These are phyloP conservation scores for Apiospora marii DNA, from an alignment of 2,329 filamentous ascomycete species.

Conservation along the genomic window DNA sequence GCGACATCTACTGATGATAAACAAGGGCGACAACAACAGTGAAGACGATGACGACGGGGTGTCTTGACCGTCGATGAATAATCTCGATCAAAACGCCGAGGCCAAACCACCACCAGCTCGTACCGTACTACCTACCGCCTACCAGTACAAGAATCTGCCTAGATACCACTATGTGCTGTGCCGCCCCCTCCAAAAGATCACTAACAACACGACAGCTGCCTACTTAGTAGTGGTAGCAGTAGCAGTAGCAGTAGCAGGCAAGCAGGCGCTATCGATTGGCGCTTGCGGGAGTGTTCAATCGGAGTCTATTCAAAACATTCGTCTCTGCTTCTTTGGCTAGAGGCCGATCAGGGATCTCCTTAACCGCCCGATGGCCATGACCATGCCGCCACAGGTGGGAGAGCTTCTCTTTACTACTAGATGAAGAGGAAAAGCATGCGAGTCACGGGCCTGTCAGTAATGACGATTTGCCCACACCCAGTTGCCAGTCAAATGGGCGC, in stretches of 20 bases:
- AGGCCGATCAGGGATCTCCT: constrained; percentile 14
- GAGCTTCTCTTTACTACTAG: constrained; percentile 23
- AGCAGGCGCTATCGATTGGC: constrained; percentile 15
- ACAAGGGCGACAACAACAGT: background rate
- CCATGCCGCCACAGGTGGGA: constrained; percentile 25
- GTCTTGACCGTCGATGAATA: background rate
- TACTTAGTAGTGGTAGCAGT: background rate
- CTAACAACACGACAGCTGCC: background rate
- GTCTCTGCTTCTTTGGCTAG: background rate
- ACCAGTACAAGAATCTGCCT: background rate
- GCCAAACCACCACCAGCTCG: background rate
- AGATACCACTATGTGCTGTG: background rate
- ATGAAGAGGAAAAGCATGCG: constrained; percentile 40
- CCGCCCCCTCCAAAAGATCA: background rate
- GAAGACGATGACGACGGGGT: background rate
- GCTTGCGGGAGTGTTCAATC: constrained; percentile 15
- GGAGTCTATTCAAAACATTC: constrained; percentile 24
- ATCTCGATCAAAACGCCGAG: constrained; percentile 21
- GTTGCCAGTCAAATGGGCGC: constrained; percentile 32
- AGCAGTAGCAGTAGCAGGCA: background rate
- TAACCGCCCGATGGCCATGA: constrained; percentile 23
- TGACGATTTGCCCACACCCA: constrained; percentile 42
- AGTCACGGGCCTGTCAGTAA: constrained; percentile 44
- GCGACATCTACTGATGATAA: background rate
- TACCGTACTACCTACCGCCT: background rate